Evolutionary conservation across 805 yeast genomes (phyloP).

Genomic region (Candida morakotiae): DNA sequence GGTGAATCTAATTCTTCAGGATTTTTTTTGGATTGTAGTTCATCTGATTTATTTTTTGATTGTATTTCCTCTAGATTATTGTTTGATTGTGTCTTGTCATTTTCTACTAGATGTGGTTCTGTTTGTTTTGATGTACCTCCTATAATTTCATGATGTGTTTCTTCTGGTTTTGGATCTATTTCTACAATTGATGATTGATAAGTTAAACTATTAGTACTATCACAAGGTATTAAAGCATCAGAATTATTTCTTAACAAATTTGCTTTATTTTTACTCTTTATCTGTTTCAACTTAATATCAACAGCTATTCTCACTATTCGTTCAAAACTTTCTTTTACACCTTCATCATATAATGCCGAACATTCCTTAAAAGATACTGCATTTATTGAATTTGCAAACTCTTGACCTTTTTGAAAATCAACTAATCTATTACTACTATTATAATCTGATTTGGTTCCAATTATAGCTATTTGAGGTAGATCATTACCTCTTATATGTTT

Average conservation of each 20-base stretch:
- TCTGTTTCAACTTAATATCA: neutral
- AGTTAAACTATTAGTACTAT: slow-evolving; percentile 3
- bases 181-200: slow-evolving; percentile 4
- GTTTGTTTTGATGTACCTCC: neutral
- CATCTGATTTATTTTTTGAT: too few relatives aligned
- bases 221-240: neutral
- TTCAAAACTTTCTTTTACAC: slow-evolving; percentile 25
- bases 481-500: slow-evolving; percentile 14
- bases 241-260: neutral
- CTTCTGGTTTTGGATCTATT: slow-evolving; percentile 1
- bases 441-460: slow-evolving; percentile 26
- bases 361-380: slow-evolving; percentile 28
- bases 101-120: too few relatives aligned
- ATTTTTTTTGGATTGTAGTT: too few relatives aligned
- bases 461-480: slow-evolving; percentile 29
- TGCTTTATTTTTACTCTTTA: neutral
- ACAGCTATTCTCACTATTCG: slow-evolving; percentile 17
- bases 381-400: slow-evolving; percentile 21
- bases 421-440: slow-evolving; percentile 24
- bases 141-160: neutral
- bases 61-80: too few relatives aligned
- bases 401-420: slow-evolving; percentile 22
- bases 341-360: slow-evolving; percentile 16
- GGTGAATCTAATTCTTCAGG: too few relatives aligned
- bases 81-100: too few relatives aligned